A percentile compares a stretch with the other conserved stretches of the same genome.
These are phyloP conservation scores for Chimonanthus salicifolius DNA, from an alignment of 164 flowering plant species.

Conservation along the genomic window DNA sequence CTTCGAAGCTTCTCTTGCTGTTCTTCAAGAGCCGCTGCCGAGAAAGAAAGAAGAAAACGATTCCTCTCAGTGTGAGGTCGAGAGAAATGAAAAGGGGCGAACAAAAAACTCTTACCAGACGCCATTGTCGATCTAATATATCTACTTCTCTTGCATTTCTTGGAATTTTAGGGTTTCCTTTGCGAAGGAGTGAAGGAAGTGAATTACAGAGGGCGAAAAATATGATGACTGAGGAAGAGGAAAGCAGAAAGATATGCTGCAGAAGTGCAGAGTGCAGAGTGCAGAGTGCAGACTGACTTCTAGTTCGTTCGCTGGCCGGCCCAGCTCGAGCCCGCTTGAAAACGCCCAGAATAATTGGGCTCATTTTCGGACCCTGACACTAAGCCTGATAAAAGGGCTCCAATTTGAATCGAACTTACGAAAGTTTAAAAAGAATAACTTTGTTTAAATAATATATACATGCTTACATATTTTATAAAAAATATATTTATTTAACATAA, in stretches of 20 bases:
- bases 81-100: neutral
- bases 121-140: neutral
- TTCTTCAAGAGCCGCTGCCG: constrained; percentile 22
- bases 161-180: neutral
- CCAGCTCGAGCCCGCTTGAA: neutral
- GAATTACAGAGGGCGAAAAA: no score
- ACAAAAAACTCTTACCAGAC: neutral
- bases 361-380: no score
- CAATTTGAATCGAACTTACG: no score
- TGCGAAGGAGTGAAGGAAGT: neutral
- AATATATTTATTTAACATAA: no score
- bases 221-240: neutral
- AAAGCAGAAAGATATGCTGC: neutral
- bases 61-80: neutral
- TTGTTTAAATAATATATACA: no score
- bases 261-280: no score
- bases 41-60: constrained; percentile 12
- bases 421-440: no score
- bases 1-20: constrained; percentile 31
- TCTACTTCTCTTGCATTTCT: neutral
- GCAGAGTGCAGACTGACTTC: neutral
- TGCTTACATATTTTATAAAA: no score
- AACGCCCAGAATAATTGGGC: neutral
- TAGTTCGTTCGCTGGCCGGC: neutral
- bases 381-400: no score